Conservation (phyloP, 192 early-diverging fungal genomes). For the Entrophospora sp. region DNA sequence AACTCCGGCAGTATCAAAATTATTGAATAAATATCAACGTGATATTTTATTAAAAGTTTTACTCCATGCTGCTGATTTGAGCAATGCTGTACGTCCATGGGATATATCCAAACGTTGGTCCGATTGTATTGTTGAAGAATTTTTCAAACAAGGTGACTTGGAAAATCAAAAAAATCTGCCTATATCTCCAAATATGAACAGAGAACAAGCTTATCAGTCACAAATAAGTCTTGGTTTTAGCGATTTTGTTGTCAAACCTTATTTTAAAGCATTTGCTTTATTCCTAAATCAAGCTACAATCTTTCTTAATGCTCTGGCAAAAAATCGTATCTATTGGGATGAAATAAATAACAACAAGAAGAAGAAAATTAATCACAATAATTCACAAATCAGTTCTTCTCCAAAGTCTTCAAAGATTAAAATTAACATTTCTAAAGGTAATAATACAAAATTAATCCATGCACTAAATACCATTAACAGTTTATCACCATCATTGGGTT, state of each 20-base stretch:
- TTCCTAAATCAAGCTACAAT: slow-evolving; percentile 60
- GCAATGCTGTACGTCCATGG: slow-evolving; percentile 81
- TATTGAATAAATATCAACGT: slow-evolving; percentile 42
- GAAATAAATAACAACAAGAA: slow-evolving; percentile 25
- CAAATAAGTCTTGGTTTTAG: slow-evolving; percentile 76
- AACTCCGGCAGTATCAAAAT: background rate
- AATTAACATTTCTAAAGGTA: too few relatives aligned
- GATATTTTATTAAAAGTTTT: slow-evolving; percentile 56
- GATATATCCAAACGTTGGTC: slow-evolving; percentile 83
- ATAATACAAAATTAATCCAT: too few relatives aligned
- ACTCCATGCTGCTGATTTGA: slow-evolving; percentile 86
- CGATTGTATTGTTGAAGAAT: slow-evolving; percentile 77
- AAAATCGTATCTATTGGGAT: slow-evolving; percentile 53
- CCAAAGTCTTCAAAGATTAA: too few relatives aligned
- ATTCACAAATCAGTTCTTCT: too few relatives aligned
- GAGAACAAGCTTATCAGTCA: slow-evolving; percentile 55
- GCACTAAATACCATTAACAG: too few relatives aligned
- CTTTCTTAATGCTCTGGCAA: slow-evolving; percentile 45
- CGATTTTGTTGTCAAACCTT: slow-evolving; percentile 79
- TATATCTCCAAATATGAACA: slow-evolving; percentile 86
- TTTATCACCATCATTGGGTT: too few relatives aligned
- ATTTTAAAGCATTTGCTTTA: slow-evolving; percentile 73
- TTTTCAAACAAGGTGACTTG: slow-evolving; percentile 80
- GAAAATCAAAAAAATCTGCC: slow-evolving; percentile 69
- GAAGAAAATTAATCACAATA: too few relatives aligned